Base-by-base conservation (phyloP, 106 monocot genomes). In the Acorus gramineus region DNA sequence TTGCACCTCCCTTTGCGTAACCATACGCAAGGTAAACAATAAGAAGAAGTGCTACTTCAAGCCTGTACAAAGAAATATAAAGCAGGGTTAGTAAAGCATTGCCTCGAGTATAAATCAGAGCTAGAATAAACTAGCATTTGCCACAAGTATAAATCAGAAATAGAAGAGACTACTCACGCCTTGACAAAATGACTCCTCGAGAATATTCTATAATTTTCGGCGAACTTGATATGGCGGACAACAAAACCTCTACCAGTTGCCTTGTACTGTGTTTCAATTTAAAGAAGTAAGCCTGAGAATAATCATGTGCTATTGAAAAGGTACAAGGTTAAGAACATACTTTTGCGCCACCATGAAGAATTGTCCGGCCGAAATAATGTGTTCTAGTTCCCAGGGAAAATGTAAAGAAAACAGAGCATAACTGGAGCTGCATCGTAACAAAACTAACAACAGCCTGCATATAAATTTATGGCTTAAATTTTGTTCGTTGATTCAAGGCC, bases 181-280 rank as follows among this genome's bases (percentile, higher is more conserved):
- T 94, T 94, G 50, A 94, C 94, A 86, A 94, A 94, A 66, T 94
- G 94, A 60, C 94, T 94, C 67, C 94, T 61, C 48, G 94, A 86
- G 49, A 86, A 94, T 10, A 94, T 63, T 50, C 94, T 81, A 63
- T 94, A 94, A 71, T 94, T 94, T 62, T 94, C 94, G 58, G 94
- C 84, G 72, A 94, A 94, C 54, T 82, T 86, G 53, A 94, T 94
- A 55, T 94, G 94, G 6, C 70, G 74, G 2, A 94, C 94, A 76
- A 94, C 94, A 84, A 94, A 94, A 3, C 94, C 94, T 86, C 94
- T 86, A n/a, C 94, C 94, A 67, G 94, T 94, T 53, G 94, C 89
- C 45, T 70, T 77, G 71, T 94, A 94, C 94, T 94, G 90, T 50
- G 28, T 28, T 28, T 28, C 28, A 28, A 28, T 28, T 28, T 28